Base-by-base conservation (phyloP, 1,139 yeast species). In the Candida neerlandica region DNA sequence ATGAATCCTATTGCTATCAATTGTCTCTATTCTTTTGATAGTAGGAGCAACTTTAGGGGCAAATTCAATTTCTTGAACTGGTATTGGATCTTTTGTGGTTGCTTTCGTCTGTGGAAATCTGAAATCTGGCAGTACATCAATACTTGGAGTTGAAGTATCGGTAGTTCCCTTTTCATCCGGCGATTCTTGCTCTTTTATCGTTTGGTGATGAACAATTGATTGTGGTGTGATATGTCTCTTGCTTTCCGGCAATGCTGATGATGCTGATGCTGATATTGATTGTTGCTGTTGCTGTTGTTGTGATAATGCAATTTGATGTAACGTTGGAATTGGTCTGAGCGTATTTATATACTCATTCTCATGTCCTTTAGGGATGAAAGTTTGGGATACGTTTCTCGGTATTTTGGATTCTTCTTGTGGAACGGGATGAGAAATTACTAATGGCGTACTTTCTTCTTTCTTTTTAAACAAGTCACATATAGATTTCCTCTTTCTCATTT, bases 301-400 rank as follows among this genome's bases (percentile, higher is more conserved):
- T 26, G 32, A 16, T 27, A 26, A 34, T 6, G 15, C 45, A 26
- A 42, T 46, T 18, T 26, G 41, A 33, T 48, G 46, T 30, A 61
- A 49, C 14, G 47, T 56, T 1, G 65, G 66, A 1, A 49, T 46
- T 5, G 65, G 65, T 34, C 53, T 55, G 32, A 55, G 59, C 12
- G 58, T 43, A 16, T 59, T 55, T 29, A 52, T 57, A 40, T 58
- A 62, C 38, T 60, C 59, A 5, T 40, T 49, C 30, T 54, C 41
- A 6, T 32, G 21, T 7, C 58, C 58, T 26, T 32, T 35, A 0
- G 57, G 57, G 6, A 54, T 52, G 37, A 47, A 49, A 11, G 55
- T 51, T 21, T 46, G 40, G n/a, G 51, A 32, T 4, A 52, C 41
- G 14, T 47, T 46, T 19, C 30, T 43, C 12, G 29, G 18, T 15